phyloP scores from a whole-genome alignment of 768 basidiomycete genomes.

The Termitomyces sp. region DNA sequence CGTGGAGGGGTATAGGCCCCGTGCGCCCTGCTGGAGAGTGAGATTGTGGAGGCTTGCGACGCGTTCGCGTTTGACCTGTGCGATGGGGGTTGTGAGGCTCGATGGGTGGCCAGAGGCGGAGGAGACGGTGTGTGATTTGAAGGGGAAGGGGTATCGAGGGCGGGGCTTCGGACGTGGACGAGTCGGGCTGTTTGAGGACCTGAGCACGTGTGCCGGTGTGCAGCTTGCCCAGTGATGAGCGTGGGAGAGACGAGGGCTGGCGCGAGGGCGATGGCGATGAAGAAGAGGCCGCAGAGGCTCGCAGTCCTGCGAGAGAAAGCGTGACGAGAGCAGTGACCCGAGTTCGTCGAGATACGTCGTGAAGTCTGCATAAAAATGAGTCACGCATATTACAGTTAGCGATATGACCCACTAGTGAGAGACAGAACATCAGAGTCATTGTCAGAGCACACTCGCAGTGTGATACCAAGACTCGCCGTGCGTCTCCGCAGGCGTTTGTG shows the following conservation, averaged over 20 bases:
- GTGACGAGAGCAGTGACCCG: conserved; percentile 71
- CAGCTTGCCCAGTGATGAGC: background rate
- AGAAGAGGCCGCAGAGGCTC: conserved; percentile 41
- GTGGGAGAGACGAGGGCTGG: too few species aligned
- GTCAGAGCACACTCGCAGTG: conserved; percentile 38
- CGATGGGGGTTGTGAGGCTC: too few species aligned
- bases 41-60: too few species aligned
- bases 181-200: too few species aligned
- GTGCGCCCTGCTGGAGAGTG: too few species aligned
- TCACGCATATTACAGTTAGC: too few species aligned
- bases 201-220: too few species aligned
- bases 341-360: conserved; percentile 73
- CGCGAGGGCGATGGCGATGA: conserved; percentile 18
- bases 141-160: conserved; percentile 22
- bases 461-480: conserved; percentile 42
- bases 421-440: conserved; percentile 23
- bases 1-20: too few species aligned
- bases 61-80: too few species aligned
- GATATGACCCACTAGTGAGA: conserved; percentile 17
- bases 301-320: conserved; percentile 70
- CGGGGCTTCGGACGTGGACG: too few species aligned
- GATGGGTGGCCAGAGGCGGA: background rate
- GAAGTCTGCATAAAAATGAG: conserved; percentile 30
- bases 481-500: conserved; percentile 55
- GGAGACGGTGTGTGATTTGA: conserved; percentile 28